Evolutionary conservation across 2,329 filamentous ascomycete genomes (phyloP), one percentile per base, ranked within the genome.

Genomic region (Colletotrichum lini): DNA sequence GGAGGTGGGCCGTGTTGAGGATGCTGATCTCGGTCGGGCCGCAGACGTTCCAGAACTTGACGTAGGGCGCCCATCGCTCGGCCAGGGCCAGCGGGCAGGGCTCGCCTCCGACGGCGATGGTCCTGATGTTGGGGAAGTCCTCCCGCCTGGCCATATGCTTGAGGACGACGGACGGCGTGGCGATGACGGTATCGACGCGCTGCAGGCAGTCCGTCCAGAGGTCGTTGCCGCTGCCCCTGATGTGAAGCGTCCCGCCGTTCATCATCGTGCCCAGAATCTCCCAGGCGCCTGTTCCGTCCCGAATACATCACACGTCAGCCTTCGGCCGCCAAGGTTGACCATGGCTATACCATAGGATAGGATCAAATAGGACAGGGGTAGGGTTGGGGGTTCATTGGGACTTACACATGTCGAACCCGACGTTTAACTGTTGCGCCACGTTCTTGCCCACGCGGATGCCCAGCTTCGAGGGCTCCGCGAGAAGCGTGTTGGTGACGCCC

Each of bases 401-500:
- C 86, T 75, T 81, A 89, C 88, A 87, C 88, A 90, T 90, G 73
- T 90, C 89, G 72, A 90, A 91, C 53, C 86, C 87, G 54, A 91
- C 85, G 72, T 87, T 90, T 50, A 90, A 80, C 8, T 90, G 81
- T 66, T 89, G 87, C 3, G 85, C 87, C 9, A 90, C 88, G 15
- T 83, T 83, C 13, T 82, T 85, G 15, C 88, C 88, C 2, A 81
- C 77, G 13, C 74, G 78, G 61, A 90, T 86, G 3, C 84, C 85
- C 18, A 91, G 76, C 67, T 83, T 84, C 7, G 57, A 67, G 23
- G 49, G 69, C 38, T 57, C 63, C 8, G 16, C 50, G 38, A 56
- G 53, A n/a, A 59, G 58, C 47, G 56, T 61, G 56, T 72, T 74
- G 57, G 72, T 73, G 13, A 73, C 73, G 65, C 72, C 68, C n/a